Evolutionary conservation across 768 basidiomycete genomes (phyloP).

Genomic region (Neoboletus magnificus): DNA sequence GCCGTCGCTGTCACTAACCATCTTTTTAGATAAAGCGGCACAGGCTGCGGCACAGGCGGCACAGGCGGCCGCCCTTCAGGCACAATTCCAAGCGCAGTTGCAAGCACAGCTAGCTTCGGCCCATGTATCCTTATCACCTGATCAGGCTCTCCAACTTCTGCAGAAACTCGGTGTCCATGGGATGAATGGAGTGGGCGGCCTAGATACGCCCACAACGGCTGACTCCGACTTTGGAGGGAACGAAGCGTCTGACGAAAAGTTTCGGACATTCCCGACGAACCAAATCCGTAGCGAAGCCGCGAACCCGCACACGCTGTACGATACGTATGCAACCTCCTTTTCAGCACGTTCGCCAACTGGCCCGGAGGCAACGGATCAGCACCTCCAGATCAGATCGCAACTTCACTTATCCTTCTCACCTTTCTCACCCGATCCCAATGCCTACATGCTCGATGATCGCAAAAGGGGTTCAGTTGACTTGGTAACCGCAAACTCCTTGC

Average conservation of each 20-base stretch:
- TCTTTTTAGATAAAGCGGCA: slow-evolving; percentile 73
- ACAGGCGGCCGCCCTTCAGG: slow-evolving; percentile 68
- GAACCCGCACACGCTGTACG: slow-evolving; percentile 16
- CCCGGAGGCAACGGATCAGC: slow-evolving; percentile 13
- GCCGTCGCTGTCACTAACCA: slow-evolving; percentile 1
- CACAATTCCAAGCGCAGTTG: slow-evolving; percentile 37
- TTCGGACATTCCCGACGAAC: slow-evolving; percentile 18
- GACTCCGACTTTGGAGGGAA: slow-evolving; percentile 17
- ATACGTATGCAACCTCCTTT: slow-evolving; percentile 20
- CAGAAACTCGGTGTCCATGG: slow-evolving; percentile 51
- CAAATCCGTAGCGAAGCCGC: slow-evolving; percentile 18
- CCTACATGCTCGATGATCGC: slow-evolving; percentile 35
- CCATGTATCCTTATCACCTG: slow-evolving; percentile 43
- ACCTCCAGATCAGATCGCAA: slow-evolving; percentile 20
- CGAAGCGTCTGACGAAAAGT: slow-evolving; percentile 22
- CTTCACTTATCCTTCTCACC: slow-evolving; percentile 53
- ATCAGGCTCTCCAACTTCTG: slow-evolving; percentile 61
- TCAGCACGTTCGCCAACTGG: slow-evolving; percentile 12
- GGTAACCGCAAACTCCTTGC: slow-evolving; percentile 40
- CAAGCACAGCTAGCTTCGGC: slow-evolving; percentile 31
- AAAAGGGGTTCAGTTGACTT: slow-evolving; percentile 36
- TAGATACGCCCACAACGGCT: slow-evolving; percentile 7
- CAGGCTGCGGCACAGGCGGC: slow-evolving; percentile 85
- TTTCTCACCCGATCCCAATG: slow-evolving; percentile 74
- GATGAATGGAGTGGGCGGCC: slow-evolving; percentile 26